phyloP scores from a whole-genome alignment of 2,329 filamentous ascomycete species.

The Apiospora rasikravindrae region DNA sequence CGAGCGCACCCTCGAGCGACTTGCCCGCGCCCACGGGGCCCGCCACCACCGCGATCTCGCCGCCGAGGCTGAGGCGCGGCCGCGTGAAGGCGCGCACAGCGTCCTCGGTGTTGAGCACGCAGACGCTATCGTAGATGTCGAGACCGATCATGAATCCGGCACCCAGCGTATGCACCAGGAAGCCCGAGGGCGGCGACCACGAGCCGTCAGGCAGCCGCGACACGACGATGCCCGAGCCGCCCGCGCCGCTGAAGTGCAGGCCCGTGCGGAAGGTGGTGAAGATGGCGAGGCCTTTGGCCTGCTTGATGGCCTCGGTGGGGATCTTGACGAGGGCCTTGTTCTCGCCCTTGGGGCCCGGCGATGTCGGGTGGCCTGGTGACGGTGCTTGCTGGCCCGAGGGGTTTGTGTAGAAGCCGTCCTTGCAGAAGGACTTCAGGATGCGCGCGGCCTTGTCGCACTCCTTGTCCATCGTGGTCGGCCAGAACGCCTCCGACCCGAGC shows the following conservation, averaged over 20 bases:
- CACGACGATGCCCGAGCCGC: conserved; percentile 69
- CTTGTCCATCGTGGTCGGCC: conserved; percentile 84
- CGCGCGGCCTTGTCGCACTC: conserved; percentile 90
- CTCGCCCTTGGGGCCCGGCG: conserved; percentile 41
- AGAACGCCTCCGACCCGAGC: conserved; percentile 82
- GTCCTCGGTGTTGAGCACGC: conserved; percentile 80
- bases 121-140: conserved; percentile 88
- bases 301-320: conserved; percentile 64
- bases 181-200: conserved; percentile 84
- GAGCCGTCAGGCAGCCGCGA: conserved; percentile 66
- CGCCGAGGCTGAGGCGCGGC: conserved; percentile 76
- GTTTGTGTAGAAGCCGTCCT: conserved; percentile 56
- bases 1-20: conserved; percentile 69
- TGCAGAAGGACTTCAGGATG: conserved; percentile 86
- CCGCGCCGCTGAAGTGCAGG: conserved; percentile 68
- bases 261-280: conserved; percentile 74
- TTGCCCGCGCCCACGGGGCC: conserved; percentile 74
- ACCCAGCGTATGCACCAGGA: conserved; percentile 80
- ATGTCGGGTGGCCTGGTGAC: conserved; percentile 31
- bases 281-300: conserved; percentile 72
- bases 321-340: conserved; percentile 59
- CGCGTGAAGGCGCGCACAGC: conserved; percentile 79
- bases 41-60: conserved; percentile 77
- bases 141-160: conserved; percentile 81
- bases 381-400: conserved; percentile 28